These are phyloP conservation scores for Byssoonygena ceratinophila DNA, from an alignment of 2,329 filamentous ascomycete species.

Conservation along the genomic window DNA sequence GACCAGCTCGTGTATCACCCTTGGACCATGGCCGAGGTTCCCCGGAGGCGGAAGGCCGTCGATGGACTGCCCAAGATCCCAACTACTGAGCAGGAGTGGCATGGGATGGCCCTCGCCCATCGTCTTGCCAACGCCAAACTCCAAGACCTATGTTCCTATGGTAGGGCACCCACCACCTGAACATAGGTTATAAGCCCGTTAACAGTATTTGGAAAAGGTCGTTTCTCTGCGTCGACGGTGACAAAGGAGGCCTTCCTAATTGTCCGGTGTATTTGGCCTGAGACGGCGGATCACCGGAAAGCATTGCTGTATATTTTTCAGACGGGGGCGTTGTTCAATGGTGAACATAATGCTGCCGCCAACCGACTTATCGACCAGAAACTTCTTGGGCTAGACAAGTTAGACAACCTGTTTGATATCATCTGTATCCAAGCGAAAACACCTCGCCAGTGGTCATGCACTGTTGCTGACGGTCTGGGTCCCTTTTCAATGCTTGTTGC, in stretches of 20 bases:
- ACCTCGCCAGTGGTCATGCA: slow-evolving; percentile 6
- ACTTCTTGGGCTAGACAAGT: background rate
- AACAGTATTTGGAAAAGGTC: background rate
- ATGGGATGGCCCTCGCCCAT: background rate
- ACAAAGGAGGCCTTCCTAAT: slow-evolving; percentile 9
- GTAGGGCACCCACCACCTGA: too few species aligned
- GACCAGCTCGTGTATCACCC: too few species aligned
- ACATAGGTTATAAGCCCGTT: background rate
- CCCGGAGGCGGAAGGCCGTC: too few species aligned
- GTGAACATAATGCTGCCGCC: background rate
- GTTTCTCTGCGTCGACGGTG: slow-evolving; percentile 11
- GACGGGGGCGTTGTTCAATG: background rate
- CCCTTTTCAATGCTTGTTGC: slow-evolving; percentile 14
- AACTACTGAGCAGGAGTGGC: too few species aligned
- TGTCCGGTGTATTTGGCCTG: slow-evolving; percentile 7
- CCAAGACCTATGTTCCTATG: background rate
- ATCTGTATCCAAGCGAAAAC: slow-evolving; percentile 4
- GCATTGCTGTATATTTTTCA: slow-evolving; percentile 1
- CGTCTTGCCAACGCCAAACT: too few species aligned
- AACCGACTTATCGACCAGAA: background rate
- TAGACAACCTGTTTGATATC: slow-evolving; percentile 8
- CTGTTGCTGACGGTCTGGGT: slow-evolving; percentile 12
- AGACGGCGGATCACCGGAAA: background rate
- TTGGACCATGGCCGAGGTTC: too few species aligned
- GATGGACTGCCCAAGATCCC: too few species aligned